Evolutionary conservation across 2,329 filamentous ascomycete species (phyloP).

Genomic region (Xylariaceae sp.): DNA sequence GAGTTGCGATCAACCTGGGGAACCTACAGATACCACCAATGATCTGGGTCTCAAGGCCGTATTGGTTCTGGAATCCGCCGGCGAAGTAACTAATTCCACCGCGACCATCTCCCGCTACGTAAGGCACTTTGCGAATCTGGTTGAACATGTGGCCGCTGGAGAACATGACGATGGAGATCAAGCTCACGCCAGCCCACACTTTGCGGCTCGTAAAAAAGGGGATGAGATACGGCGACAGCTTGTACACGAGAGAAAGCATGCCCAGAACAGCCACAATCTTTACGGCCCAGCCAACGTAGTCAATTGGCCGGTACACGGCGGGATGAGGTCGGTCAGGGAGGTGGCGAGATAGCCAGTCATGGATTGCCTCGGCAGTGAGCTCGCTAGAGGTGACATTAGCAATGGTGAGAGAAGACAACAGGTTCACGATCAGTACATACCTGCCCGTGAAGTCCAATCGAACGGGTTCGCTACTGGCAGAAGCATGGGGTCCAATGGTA

Average conservation of each 20-base stretch:
- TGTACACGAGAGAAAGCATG: slow-evolving; percentile 59
- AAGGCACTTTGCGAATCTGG: slow-evolving; percentile 92
- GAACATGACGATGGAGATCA: slow-evolving; percentile 87
- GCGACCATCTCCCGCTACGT: slow-evolving; percentile 76
- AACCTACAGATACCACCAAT: slow-evolving; percentile 85
- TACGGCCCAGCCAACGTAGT: slow-evolving; percentile 72
- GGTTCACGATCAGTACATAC: slow-evolving; percentile 44
- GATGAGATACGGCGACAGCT: slow-evolving; percentile 71
- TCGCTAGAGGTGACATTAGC: slow-evolving; percentile 45
- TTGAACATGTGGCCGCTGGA: slow-evolving; percentile 99
- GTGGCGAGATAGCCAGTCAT: slow-evolving; percentile 72
- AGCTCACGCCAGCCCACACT: slow-evolving; percentile 83
- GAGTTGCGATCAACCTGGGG: slow-evolving; percentile 1
- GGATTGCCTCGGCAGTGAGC: slow-evolving; percentile 70
- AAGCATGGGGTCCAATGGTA: slow-evolving; percentile 74
- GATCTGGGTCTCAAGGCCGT: slow-evolving; percentile 92
- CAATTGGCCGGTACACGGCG: slow-evolving; percentile 73
- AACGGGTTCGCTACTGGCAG: slow-evolving; percentile 59
- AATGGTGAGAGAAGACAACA: slow-evolving; percentile 6
- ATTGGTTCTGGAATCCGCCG: slow-evolving; percentile 86
- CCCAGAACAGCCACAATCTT: slow-evolving; percentile 66
- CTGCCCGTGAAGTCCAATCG: slow-evolving; percentile 81
- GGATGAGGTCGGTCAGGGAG: slow-evolving; percentile 76
- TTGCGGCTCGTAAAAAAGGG: slow-evolving; percentile 86
- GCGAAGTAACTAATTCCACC: slow-evolving; percentile 90